Conservation (phyloP, 257 asterid genomes). For the Prunella vulgaris region DNA sequence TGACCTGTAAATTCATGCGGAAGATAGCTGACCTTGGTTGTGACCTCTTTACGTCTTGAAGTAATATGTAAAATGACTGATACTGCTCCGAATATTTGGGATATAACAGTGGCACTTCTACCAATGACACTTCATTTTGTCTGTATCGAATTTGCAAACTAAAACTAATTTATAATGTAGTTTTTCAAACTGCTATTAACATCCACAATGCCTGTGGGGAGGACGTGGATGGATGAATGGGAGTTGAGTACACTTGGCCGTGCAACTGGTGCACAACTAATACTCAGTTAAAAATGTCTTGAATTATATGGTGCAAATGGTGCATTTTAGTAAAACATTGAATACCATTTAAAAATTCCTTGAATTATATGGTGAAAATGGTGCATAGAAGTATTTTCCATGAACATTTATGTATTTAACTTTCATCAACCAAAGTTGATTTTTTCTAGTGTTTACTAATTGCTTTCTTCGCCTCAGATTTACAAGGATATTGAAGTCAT, state of each 20-base stretch:
- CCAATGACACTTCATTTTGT: not conserved
- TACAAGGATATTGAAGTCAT: slow-evolving; percentile 53
- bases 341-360: too few species aligned
- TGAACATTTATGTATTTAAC: not conserved
- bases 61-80: not conserved
- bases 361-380: too few species aligned
- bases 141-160: not conserved
- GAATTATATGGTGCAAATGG: too few species aligned
- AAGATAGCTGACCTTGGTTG: not conserved
- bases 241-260: too few species aligned
- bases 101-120: not conserved
- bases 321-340: too few species aligned
- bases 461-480: slow-evolving; percentile 46
- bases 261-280: too few species aligned
- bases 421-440: not conserved
- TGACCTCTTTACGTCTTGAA: not conserved
- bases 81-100: not conserved
- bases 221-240: too few species aligned
- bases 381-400: too few species aligned
- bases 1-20: not conserved
- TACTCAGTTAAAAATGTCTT: too few species aligned
- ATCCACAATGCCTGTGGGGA: not conserved
- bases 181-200: not conserved
- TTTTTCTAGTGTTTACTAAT: slow-evolving; percentile 4
- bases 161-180: not conserved